phyloP scores from a whole-genome alignment of 2,329 filamentous ascomycete genomes.

The Exophiala viscosa region DNA sequence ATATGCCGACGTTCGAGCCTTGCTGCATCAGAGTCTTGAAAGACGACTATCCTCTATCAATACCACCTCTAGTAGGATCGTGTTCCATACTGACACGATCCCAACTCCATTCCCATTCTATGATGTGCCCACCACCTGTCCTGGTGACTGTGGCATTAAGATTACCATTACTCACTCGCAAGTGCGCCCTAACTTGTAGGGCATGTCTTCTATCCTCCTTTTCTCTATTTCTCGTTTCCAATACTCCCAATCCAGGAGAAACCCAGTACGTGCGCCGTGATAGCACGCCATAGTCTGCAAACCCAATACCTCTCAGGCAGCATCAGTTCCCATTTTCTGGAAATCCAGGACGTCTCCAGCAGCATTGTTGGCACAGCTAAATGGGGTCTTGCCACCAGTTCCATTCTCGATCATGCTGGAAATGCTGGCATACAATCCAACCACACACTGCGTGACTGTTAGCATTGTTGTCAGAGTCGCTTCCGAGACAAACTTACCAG shows the following conservation, averaged over 20 bases:
- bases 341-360: no score
- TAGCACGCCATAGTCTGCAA: no score
- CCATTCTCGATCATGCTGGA: constrained; percentile 24
- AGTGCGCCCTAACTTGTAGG: no score
- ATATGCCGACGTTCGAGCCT: no score
- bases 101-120: background rate
- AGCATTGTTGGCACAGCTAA: constrained; percentile 12
- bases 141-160: background rate
- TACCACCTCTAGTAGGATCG: background rate
- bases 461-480: background rate
- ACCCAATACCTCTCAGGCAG: background rate
- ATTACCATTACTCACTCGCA: background rate
- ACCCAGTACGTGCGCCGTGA: no score
- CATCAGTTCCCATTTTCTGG: no score
- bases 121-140: no score
- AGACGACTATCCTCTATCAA: background rate
- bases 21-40: background rate
- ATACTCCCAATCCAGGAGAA: no score
- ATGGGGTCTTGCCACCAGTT: constrained; percentile 12
- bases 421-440: constrained; percentile 30
- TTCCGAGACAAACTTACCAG: constrained; percentile 13
- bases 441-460: constrained; percentile 23
- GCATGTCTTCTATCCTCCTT: no score
- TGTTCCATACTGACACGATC: background rate
- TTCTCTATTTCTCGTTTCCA: no score